A percentile compares a stretch with the other conserved stretches of the same genome.
Evolutionary conservation across 805 yeast genomes (phyloP).

Genomic region (Torulaspora gathmanii): DNA sequence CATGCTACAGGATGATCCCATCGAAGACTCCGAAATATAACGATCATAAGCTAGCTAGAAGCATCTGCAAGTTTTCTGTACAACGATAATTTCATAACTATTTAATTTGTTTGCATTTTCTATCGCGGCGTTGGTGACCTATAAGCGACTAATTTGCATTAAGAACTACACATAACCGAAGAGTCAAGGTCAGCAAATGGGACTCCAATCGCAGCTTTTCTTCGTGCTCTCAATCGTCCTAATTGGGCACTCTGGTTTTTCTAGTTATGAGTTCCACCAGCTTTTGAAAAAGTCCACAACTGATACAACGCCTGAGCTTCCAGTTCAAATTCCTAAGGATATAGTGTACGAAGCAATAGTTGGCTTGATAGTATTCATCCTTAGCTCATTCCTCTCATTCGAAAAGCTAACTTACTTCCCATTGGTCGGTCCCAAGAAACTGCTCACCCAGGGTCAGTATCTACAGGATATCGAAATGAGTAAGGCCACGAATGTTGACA

Average conservation of each 20-base stretch:
- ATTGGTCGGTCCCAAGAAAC: constrained; percentile 17
- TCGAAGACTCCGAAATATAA: constrained; percentile 16
- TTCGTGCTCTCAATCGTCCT: constrained; percentile 16
- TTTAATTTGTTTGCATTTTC: constrained; percentile 2
- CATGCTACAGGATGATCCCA: constrained; percentile 12
- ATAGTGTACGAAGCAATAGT: constrained; percentile 28
- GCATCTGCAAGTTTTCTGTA: not conserved
- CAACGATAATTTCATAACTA: not conserved
- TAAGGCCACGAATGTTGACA: constrained; percentile 31
- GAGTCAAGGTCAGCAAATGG: constrained; percentile 12
- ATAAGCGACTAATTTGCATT: not conserved
- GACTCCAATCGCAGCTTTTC: constrained; percentile 15
- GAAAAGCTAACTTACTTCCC: constrained; percentile 24
- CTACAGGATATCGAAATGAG: constrained; percentile 29
- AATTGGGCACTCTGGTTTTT: constrained; percentile 31
- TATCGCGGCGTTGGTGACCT: not conserved
- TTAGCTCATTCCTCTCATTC: constrained; percentile 28
- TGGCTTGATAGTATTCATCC: constrained; percentile 24
- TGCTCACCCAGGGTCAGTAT: constrained; percentile 22
- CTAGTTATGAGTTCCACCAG: constrained; percentile 34
- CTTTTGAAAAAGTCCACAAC: constrained; percentile 18
- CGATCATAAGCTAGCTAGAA: not conserved
- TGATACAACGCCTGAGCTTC: constrained; percentile 1
- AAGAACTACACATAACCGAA: not conserved
- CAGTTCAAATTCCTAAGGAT: constrained; percentile 25